Evolutionary conservation across 352 stramenopile genomes (phyloP), one percentile per base, ranked within the genome.

Genomic region (Vaucheria bursata): DNA sequence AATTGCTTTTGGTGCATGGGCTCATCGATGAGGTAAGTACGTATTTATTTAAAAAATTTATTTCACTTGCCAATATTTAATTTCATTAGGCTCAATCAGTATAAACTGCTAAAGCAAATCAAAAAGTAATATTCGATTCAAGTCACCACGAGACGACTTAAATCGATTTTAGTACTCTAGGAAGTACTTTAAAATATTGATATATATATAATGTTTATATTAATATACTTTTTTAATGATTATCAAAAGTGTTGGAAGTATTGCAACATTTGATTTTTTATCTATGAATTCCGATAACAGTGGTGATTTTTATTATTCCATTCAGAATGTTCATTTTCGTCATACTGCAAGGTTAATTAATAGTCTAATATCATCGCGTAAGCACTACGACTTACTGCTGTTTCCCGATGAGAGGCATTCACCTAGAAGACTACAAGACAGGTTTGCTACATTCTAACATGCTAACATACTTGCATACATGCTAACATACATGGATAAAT

Each of bases 321-420:
- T n/a, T n/a, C n/a, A 98, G 84, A 99, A 99, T 81, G 95, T 98
- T 66, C 94, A 98, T 84, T 98, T 98, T 84, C 90, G 94, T 45
- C 95, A 98, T 86, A 98, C 95, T 29, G 92, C 95, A 74, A 89
- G 93, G 0, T 88, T 99, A 67, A 97, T 98, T 84, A 96, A 97
- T 75, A 87, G 91, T 74, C 85, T 99, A 35, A 97, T 98, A 80
- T 87, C 87, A 33, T 88, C 88, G 72, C 88, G 91, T 34, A 98
- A 97, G 86, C 89, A 92, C 73, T 98, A 98, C 85, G 94, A 98
- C 75, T 81, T 98, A 69, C 86, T 98, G 29, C 84, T 98, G 33
- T 98, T 98, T 85, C 94, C 95, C 1, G 89, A 94, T 66, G 95
- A 98, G 79, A 90, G 95, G 75, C 95, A 98, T 88, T 97, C 92